Evolutionary conservation across 108 stramenopile genomes (phyloP).

Genomic region (Pseudonitzschia multiseries): DNA sequence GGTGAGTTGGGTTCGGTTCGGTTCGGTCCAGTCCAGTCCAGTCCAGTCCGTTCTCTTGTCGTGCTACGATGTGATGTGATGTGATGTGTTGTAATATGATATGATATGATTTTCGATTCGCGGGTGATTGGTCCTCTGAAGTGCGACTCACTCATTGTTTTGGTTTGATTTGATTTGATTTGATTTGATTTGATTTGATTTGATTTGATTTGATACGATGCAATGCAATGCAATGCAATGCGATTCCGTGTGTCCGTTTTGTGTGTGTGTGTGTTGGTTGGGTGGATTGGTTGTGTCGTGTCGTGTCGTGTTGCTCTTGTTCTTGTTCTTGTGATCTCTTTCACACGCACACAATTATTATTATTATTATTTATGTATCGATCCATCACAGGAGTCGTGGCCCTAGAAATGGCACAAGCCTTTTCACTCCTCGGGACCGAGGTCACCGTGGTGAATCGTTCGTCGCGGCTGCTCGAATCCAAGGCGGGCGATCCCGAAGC

Average conservation of each 20-base stretch:
- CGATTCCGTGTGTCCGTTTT: not conserved
- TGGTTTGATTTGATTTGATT: no score
- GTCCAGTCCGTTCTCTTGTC: not conserved
- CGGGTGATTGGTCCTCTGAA: no score
- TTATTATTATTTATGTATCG: not conserved
- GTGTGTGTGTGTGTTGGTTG: not conserved
- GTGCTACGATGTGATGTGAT: not conserved
- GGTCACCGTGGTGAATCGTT: slow-evolving; percentile 80
- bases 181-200: no score
- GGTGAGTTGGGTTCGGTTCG: slow-evolving; percentile 52
- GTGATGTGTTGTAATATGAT: no score
- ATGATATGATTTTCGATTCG: no score
- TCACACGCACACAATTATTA: no score
- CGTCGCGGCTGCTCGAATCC: slow-evolving; percentile 60
- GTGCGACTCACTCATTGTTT: no score
- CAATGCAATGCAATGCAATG: no score
- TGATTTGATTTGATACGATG: no score
- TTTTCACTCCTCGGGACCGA: slow-evolving; percentile 90
- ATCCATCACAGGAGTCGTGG: slow-evolving; percentile 61
- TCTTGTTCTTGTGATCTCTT: no score
- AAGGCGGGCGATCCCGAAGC: slow-evolving; percentile 83
- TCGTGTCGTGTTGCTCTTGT: no score
- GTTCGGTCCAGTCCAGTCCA: not conserved
- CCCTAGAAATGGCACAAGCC: slow-evolving; percentile 95
- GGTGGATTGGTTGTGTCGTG: no score